Conservation (phyloP, 179 eudicot genomes). For the Silene vulgaris region DNA sequence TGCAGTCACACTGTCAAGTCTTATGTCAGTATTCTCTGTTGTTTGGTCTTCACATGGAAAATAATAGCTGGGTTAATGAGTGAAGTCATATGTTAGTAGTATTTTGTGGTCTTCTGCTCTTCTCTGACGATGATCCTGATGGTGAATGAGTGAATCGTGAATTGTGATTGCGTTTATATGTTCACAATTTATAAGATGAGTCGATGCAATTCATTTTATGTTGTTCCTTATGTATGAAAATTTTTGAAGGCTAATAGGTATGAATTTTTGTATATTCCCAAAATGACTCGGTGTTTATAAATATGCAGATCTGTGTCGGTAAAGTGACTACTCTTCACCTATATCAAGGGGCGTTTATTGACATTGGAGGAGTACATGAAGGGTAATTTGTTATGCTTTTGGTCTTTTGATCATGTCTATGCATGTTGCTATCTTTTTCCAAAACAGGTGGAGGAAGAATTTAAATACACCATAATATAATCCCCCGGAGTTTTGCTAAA, state of each 20-base stretch:
- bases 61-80: too few species aligned
- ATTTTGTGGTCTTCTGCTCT: not conserved
- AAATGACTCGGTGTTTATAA: constrained; percentile 8
- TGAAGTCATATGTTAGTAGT: not conserved
- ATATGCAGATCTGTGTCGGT: constrained; percentile 75
- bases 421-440: not conserved
- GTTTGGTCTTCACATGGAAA: too few species aligned
- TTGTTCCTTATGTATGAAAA: not conserved
- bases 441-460: not conserved
- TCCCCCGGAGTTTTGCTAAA: not conserved
- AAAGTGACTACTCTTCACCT: constrained; percentile 85
- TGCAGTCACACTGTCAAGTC: not conserved
- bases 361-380: constrained; percentile 96
- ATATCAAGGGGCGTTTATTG: constrained; percentile 96
- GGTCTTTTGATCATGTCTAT: constrained; percentile 11
- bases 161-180: not conserved
- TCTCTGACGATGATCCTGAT: not conserved
- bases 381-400: constrained; percentile 48
- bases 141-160: not conserved
- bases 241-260: not conserved
- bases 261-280: not conserved
- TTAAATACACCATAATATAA: constrained; percentile 1
- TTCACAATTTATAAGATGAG: not conserved
- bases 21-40: too few species aligned
- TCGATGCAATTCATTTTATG: not conserved